phyloP scores from a whole-genome alignment of 768 basidiomycete genomes.

The Phaeolepiota aurea region DNA sequence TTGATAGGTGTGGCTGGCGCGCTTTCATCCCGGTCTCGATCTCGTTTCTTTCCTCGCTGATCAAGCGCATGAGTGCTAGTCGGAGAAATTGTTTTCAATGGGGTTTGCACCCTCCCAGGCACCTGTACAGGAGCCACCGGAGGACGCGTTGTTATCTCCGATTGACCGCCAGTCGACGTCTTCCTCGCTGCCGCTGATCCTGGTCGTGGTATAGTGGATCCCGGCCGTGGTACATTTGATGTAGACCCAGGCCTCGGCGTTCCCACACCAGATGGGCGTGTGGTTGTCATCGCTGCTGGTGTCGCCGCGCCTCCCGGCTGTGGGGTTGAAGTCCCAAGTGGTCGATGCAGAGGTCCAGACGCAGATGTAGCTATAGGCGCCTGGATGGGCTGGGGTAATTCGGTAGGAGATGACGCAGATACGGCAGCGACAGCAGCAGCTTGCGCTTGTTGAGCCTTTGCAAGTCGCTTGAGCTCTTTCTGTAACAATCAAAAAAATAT shows the following conservation, averaged over 20 bases:
- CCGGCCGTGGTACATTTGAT: slow-evolving; percentile 23
- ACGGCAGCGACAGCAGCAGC: background rate
- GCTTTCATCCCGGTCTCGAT: slow-evolving; percentile 26
- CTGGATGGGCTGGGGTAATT: slow-evolving; percentile 21
- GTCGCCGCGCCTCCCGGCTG: slow-evolving; percentile 12
- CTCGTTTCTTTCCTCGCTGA: slow-evolving; percentile 32
- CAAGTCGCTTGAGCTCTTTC: slow-evolving; percentile 69
- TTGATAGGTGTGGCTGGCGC: slow-evolving; percentile 11
- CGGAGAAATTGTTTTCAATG: slow-evolving; percentile 19
- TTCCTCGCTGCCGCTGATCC: slow-evolving; percentile 13
- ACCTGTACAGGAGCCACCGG: slow-evolving; percentile 13
- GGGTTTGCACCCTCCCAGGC: slow-evolving; percentile 10
- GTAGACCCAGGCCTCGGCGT: slow-evolving; percentile 26
- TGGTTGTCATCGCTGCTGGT: slow-evolving; percentile 15
- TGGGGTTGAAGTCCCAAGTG: slow-evolving; percentile 15
- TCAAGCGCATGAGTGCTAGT: slow-evolving; percentile 22
- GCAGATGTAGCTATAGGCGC: slow-evolving; percentile 22
- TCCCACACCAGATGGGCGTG: slow-evolving; percentile 7
- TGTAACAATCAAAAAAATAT: slow-evolving; percentile 16
- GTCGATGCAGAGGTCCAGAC: slow-evolving; percentile 8
- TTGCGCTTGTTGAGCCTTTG: slow-evolving; percentile 36
- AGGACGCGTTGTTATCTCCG: slow-evolving; percentile 7
- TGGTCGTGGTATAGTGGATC: slow-evolving; percentile 16
- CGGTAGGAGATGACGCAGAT: slow-evolving; percentile 4
- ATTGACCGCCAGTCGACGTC: background rate